A percentile compares a stretch with the other conserved stretches of the same genome.
Evolutionary conservation across 208 protist genomes (phyloP).

Genomic region (Wallacemonas collosoma): DNA sequence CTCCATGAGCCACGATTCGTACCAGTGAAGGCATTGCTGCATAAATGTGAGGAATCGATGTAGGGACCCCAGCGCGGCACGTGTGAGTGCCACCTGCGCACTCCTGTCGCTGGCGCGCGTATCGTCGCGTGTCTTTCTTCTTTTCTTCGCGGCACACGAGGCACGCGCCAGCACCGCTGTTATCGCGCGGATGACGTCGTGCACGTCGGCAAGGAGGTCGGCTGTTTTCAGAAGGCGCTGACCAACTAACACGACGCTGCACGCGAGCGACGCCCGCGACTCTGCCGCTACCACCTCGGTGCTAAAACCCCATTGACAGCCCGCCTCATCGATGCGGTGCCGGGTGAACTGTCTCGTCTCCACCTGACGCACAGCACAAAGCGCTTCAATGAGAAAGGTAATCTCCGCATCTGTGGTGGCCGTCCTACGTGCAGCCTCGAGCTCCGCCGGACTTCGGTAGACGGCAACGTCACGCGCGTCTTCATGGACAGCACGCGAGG

Average conservation of each 20-base stretch:
- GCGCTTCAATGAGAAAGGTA: conserved; percentile 57
- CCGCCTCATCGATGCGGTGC: background rate
- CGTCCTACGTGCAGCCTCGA: background rate
- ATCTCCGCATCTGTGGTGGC: conserved; percentile 16
- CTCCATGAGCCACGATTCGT: conserved; percentile 47
- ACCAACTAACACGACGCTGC: conserved; percentile 2
- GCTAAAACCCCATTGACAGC: conserved; percentile 7
- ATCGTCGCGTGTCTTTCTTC: too few relatives aligned
- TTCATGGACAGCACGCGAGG: background rate
- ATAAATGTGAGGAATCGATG: conserved; percentile 37
- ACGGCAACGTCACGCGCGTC: background rate
- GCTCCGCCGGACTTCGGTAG: background rate
- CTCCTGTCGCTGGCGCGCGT: background rate
- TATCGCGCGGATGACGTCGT: conserved; percentile 3
- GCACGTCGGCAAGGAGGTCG: background rate
- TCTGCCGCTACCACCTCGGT: background rate
- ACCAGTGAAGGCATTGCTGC: conserved; percentile 33
- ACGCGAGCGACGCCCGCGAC: background rate
- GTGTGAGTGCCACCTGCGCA: conserved; percentile 28
- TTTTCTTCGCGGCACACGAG: background rate
- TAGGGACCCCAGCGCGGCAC: conserved; percentile 36
- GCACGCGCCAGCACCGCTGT: background rate
- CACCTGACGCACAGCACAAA: conserved; percentile 61
- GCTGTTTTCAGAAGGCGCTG: background rate
- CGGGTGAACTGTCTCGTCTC: conserved; percentile 36